phyloP scores from a whole-genome alignment of 352 stramenopile genomes.

The Achlya hypogyna region DNA sequence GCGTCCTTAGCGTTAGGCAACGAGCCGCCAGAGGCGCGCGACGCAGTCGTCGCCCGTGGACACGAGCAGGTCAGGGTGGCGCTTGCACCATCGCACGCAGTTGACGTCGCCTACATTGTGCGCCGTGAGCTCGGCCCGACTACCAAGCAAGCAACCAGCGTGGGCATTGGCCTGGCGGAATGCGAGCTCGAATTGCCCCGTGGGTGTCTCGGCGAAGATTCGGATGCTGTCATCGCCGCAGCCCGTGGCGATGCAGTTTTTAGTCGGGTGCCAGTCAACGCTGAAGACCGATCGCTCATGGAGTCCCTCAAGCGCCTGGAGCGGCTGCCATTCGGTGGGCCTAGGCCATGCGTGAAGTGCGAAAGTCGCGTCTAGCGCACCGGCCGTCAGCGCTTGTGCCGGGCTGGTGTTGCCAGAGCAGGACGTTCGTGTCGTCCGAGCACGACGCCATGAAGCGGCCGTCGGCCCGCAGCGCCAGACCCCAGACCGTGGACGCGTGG shows the following conservation, averaged over 20 bases:
- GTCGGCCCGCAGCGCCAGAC: slow-evolving; percentile 64
- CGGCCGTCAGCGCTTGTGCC: slow-evolving; percentile 46
- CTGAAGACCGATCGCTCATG: slow-evolving; percentile 89
- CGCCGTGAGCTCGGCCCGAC: slow-evolving; percentile 21
- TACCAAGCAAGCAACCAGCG: slow-evolving; percentile 22
- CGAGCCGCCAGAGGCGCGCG: slow-evolving; percentile 44
- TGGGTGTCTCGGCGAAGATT: slow-evolving; percentile 51
- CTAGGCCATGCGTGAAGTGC: slow-evolving; percentile 11
- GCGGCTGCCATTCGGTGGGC: slow-evolving; percentile 76
- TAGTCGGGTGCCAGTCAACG: slow-evolving; percentile 85
- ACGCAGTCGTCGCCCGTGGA: slow-evolving; percentile 52
- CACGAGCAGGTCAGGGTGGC: slow-evolving; percentile 40
- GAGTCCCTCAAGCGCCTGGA: slow-evolving; percentile 62
- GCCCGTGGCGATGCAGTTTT: slow-evolving; percentile 82
- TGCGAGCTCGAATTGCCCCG: slow-evolving; percentile 52
- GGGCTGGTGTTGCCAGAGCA: slow-evolving; percentile 85
- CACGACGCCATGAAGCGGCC: slow-evolving; percentile 78
- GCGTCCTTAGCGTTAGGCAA: background rate
- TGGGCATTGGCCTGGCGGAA: slow-evolving; percentile 51
- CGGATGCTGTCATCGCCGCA: slow-evolving; percentile 88
- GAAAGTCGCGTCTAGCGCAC: slow-evolving; percentile 21
- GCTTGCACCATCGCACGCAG: slow-evolving; percentile 67
- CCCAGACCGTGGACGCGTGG: slow-evolving; percentile 94
- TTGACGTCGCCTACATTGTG: slow-evolving; percentile 51
- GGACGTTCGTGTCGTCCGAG: slow-evolving; percentile 89